Conservation (phyloP, 352 stramenopile species). For the Elongisporangium senticosum region DNA sequence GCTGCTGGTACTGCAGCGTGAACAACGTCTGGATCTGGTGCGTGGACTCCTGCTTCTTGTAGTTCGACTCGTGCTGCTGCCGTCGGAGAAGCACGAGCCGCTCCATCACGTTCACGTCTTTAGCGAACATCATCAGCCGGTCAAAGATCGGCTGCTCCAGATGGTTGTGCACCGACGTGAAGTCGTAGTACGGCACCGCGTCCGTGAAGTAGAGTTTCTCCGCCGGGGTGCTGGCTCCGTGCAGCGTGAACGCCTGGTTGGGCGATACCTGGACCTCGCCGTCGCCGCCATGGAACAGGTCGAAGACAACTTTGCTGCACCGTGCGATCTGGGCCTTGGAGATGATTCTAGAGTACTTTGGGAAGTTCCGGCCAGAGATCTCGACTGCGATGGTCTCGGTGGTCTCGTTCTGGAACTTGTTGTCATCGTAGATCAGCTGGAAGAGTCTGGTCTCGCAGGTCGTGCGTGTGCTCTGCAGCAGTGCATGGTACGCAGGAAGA, state of each 20-base stretch:
- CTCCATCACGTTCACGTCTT: constrained; percentile 57
- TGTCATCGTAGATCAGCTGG: constrained; percentile 56
- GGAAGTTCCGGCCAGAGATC: constrained; percentile 50
- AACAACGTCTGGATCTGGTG: constrained; percentile 52
- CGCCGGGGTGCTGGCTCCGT: constrained; percentile 17
- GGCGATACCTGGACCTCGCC: constrained; percentile 17
- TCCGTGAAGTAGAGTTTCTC: constrained; percentile 67
- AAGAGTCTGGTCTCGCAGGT: constrained; percentile 57
- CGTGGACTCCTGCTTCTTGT: constrained; percentile 40
- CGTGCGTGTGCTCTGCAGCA: constrained; percentile 43
- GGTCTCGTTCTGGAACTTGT: constrained; percentile 40
- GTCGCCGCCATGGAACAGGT: constrained; percentile 36
- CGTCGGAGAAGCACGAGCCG: constrained; percentile 38
- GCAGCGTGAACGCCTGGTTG: constrained; percentile 53
- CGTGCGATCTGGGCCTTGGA: constrained; percentile 47
- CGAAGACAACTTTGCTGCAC: constrained; percentile 40
- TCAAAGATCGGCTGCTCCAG: constrained; percentile 65
- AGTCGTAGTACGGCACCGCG: constrained; percentile 52
- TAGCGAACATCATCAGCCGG: constrained; percentile 57
- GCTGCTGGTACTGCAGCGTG: constrained; percentile 26
- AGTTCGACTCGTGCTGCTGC: constrained; percentile 39
- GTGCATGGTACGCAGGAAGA: constrained; percentile 37
- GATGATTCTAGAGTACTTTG: constrained; percentile 48
- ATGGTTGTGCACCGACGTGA: constrained; percentile 52
- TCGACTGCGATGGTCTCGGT: constrained; percentile 48